These are phyloP conservation scores for Ananas comosus DNA, from an alignment of 176 grass and related monocot species.

Conservation along the genomic window DNA sequence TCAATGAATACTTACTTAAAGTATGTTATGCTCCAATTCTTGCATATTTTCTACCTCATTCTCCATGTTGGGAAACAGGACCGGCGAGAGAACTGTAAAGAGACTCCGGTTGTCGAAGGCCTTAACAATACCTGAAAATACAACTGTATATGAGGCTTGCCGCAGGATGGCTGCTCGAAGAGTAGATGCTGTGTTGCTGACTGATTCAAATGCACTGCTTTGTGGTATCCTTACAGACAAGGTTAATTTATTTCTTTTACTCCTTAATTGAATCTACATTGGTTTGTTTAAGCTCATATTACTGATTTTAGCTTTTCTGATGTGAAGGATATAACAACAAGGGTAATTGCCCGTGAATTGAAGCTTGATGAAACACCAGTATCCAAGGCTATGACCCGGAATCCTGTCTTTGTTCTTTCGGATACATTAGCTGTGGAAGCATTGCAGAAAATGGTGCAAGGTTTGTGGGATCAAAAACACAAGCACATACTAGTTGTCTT, in stretches of 20 bases:
- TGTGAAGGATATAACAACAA: constrained; percentile 67
- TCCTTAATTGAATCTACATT: not conserved
- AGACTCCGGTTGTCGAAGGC: constrained; percentile 87
- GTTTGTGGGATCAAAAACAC: constrained; percentile 20
- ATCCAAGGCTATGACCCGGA: constrained; percentile 93
- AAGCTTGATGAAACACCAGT: constrained; percentile 92
- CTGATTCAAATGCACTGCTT: constrained; percentile 82
- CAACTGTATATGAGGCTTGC: constrained; percentile 64
- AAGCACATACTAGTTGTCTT: not conserved
- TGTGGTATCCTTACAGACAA: constrained; percentile 97
- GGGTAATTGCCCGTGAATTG: constrained; percentile 83
- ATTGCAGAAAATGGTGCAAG: constrained; percentile 98
- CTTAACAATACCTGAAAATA: constrained; percentile 83
- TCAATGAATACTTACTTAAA: not conserved
- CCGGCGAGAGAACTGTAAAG: constrained; percentile 81
- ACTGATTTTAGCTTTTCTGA: not conserved
- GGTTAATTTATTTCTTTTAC: constrained; percentile 33
- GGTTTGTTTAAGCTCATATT: not conserved
- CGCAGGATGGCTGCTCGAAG: constrained; percentile 73
- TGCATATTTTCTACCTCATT: constrained; percentile 19
- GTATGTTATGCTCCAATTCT: not conserved
- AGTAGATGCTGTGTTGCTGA: constrained; percentile 78
- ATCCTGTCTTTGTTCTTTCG: constrained; percentile 78
- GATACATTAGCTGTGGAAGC: constrained; percentile 90
- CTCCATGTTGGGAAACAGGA: constrained; percentile 6